Base-by-base conservation (phyloP, 495 filamentous ascomycete species). In the Talaromyces proteolyticus region DNA sequence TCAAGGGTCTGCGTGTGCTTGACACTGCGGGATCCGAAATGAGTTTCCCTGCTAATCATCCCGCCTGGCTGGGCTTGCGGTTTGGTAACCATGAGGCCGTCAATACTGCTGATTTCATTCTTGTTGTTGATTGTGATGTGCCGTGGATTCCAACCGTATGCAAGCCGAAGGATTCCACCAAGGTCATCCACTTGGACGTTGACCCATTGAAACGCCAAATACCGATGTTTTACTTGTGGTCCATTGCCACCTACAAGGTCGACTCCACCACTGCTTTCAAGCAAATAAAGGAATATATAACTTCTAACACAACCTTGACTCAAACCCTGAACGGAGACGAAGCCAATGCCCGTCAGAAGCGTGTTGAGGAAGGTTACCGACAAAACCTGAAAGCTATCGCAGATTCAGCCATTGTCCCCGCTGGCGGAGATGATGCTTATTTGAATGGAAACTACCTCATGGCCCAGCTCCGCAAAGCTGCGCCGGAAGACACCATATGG, bases 11-110 rank as follows among this genome's bases (percentile, higher is more conserved):
- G 40, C 74, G 90, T 11, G 89, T 97, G 16, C 66, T 97, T 22
- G 92, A 97, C 63, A 91, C 89, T 1, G 88, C 88, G 20, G 91
- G 90, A 26, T 87, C 87, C 59, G 92, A 97, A 62, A 93, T 97
- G 92, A 94, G 88, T 59, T 96, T 96, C 68, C 92, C 92, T 2
- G 86, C 84, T 2, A 75, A 91, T 45, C 91, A 96, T 52, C 70
- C 73, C 0, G 81, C 69, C 6, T 86, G 83, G 75, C 63, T 96
- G 21, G 89, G 92, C 2, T 60, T 94, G 55, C 74, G 82, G 52
- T 96, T 82, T 55, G 89, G 91, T 10, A 72, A 81, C 2, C 88
- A 95, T 37, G 82, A 88, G 14, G 68, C 73, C 5, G 87, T 96
- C 54, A 74, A 70, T 40, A 83, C 81, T 5, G 87, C 92, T 0